phyloP scores from a whole-genome alignment of 345 rosid species.

The Eucalyptus caleyi region DNA sequence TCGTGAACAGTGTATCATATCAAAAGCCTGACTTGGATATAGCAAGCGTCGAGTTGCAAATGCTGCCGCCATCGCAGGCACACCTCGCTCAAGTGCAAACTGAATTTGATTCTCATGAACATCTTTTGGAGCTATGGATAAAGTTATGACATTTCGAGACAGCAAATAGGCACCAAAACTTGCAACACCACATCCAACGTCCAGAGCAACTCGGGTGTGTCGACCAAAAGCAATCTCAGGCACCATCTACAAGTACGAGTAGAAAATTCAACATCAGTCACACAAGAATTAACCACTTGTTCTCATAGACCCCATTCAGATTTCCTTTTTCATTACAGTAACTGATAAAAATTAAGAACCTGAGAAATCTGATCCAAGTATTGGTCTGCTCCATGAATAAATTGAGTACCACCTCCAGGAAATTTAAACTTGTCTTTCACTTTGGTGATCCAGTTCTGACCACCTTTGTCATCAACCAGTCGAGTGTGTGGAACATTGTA shows the following conservation, averaged over 20 bases:
- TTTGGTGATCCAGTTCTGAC: slow-evolving; percentile 85
- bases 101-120: slow-evolving; percentile 98
- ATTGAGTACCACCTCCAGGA: slow-evolving; percentile 98
- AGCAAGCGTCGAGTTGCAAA: slow-evolving; percentile 65
- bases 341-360: slow-evolving; percentile 20
- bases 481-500: slow-evolving; percentile 79
- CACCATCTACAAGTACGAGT: slow-evolving; percentile 46
- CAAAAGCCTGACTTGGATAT: slow-evolving; percentile 97
- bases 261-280: neutral
- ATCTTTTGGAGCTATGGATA: slow-evolving; percentile 98
- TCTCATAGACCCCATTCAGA: neutral
- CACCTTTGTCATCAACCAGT: slow-evolving; percentile 89
- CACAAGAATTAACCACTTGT: neutral
- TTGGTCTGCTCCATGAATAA: slow-evolving; percentile 89
- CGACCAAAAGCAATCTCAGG: slow-evolving; percentile 70
- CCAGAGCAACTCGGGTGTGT: slow-evolving; percentile 63
- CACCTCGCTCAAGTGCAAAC: slow-evolving; percentile 98
- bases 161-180: slow-evolving; percentile 97
- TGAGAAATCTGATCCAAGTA: slow-evolving; percentile 81
- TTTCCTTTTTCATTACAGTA: neutral
- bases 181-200: slow-evolving; percentile 96
- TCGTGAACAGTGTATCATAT: slow-evolving; percentile 92
- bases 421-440: slow-evolving; percentile 77
- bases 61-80: slow-evolving; percentile 97
- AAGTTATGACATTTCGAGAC: slow-evolving; percentile 57